Conservation (phyloP, 2,329 filamentous ascomycete genomes). For the Pseudogymnoascus sp. region DNA sequence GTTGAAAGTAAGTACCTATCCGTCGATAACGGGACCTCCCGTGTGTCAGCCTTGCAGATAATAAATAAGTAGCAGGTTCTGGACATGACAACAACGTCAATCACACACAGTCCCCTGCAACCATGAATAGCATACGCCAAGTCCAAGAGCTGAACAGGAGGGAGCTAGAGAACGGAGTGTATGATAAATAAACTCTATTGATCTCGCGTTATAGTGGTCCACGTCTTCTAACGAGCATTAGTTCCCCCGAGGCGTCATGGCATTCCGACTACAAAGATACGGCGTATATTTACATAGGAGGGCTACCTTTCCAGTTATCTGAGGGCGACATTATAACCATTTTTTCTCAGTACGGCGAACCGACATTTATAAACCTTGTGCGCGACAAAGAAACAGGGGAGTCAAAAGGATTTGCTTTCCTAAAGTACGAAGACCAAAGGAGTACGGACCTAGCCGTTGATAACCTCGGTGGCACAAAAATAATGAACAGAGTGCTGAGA, state of each 20-base stretch:
- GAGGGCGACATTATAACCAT: constrained; percentile 95
- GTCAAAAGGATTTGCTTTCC: constrained; percentile 86
- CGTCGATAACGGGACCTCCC: constrained; percentile 5
- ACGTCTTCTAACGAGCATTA: constrained; percentile 29
- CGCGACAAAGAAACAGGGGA: constrained; percentile 96
- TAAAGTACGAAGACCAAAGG: constrained; percentile 97
- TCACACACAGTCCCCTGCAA: constrained; percentile 14
- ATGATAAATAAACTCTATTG: constrained; percentile 29
- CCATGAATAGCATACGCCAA: constrained; percentile 89
- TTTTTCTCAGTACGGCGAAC: constrained; percentile 95
- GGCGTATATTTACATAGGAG: constrained; percentile 93
- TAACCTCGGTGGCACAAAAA: constrained; percentile 79
- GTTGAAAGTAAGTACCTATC: constrained; percentile 5
- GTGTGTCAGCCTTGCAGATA: constrained; percentile 8
- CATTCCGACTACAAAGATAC: constrained; percentile 97
- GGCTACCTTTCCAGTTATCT: constrained; percentile 81
- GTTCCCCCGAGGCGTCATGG: constrained; percentile 82
- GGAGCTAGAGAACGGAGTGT: constrained; percentile 84
- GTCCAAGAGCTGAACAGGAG: constrained; percentile 90
- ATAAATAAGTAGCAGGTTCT: background rate
- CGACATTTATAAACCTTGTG: constrained; percentile 82
- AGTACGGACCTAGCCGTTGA: constrained; percentile 95
- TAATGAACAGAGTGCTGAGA: constrained; percentile 69
- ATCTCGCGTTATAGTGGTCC: background rate
- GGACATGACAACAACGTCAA: background rate